Base-by-base conservation (phyloP, 2,329 filamentous ascomycete species). In the Gaeumannomyces tritici region DNA sequence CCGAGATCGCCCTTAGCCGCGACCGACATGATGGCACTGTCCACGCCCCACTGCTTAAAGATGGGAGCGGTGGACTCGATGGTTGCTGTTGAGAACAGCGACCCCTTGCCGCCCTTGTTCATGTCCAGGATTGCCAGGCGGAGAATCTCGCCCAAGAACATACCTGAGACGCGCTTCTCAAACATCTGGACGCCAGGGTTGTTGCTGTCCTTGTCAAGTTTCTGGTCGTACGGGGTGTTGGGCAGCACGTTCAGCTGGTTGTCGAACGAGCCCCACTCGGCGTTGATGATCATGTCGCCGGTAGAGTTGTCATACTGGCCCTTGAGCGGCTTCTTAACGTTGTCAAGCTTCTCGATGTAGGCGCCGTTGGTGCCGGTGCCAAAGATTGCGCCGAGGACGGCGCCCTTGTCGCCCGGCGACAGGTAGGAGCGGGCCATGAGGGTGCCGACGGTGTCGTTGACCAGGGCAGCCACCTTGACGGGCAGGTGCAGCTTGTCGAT, bases 141-240 rank as follows among this genome's bases (percentile, higher is more conserved):
- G 62, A 97, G 82, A 66, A 98, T 93, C 75, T 99, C 95, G 62
- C 95, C 95, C 59, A 99, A 76, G 78, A 98, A 99, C 93, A 99
- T 98, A 73, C 95, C 95, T 0, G 92, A 96, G 21, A 99, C 89
- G 59, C 93, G 89, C 83, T 99, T 99, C 79, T 99, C 95, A 72
- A 98, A 99, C 90, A 98, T 96, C 73, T 99, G 95, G 65, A 96
- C 86, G 29, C 95, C 95, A 0, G 93, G 93, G 75, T 99, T 98
- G 69, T 91, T 86, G 67, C 89, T 95, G 64, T 88, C 85, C 63
- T 79, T 78, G 74, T 99, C 93, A 28, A 99, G 81, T 63, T 86
- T 82, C 60, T 80, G 77, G 72, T 99, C 95, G 77, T 91, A 98
- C 0, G 85, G 79, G 0, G 93, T 98, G 69, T 87, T 89, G 57